Base-by-base conservation (phyloP, 2,329 filamentous ascomycete species). In the Xylariales sp. region DNA sequence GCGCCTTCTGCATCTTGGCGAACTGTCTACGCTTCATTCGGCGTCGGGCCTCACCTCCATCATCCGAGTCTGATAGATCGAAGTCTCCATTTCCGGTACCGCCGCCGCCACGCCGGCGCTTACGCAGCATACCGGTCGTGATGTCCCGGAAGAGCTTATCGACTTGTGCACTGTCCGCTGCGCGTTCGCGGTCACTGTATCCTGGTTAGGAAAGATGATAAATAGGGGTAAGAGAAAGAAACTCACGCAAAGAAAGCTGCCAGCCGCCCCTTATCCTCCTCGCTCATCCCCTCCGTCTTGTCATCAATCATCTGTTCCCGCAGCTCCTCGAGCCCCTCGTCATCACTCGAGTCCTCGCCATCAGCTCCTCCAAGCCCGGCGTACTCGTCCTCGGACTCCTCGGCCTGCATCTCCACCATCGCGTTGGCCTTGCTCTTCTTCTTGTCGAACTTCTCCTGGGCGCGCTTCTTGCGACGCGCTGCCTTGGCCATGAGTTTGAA, bases 331-430 rank as follows among this genome's bases (percentile, higher is more conserved):
- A 86, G 80, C 25, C 84, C 85, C 45, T 87, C 78, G 44, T 89
- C 86, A 42, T 83, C 84, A 31, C 77, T 84, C 32, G 81, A 83
- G 49, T 91, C 88, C 51, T 97, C 91, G 46, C 91, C 90, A 62
- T 90, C 91, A 9, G 73, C 84, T 48, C 93, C 93, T 51, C 93
- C 93, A 8, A 98, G 73, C 4, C 93, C 93, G 28, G 90, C 91
- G 60, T 97, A 98, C 62, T 98, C 93, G 59, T 98, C 93, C 59
- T 98, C 94, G 0, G 93, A 98, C 65, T 98, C 93, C 54, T 95
- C 88, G 46, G 93, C 91, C 59, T 95, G 89, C 51, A 96, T 93
- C 50, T 97, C 80, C 27, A 98, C 74, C 76, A 95, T 86, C 18
- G 84, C 82, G 55, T 82, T 89, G 1, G 90, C 91, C 58, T 86